Base-by-base conservation (phyloP, 768 basidiomycete species). In the Pisolithus microcarpus region DNA sequence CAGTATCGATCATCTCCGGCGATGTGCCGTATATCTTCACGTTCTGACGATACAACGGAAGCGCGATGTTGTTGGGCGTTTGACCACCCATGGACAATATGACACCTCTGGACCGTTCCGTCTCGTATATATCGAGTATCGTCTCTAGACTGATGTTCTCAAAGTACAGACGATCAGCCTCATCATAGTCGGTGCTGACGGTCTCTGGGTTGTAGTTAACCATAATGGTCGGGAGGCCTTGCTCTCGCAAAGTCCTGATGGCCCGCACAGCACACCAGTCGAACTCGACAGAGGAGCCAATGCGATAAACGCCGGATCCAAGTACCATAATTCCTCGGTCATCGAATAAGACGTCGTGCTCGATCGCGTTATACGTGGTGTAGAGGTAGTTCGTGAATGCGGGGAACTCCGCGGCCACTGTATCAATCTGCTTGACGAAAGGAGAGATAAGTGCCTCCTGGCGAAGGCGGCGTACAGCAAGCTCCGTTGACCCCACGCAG, bases 161-260 rank as follows among this genome's bases (percentile, higher is more conserved):
- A 67, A 99, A 99, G 76, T 98, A 99, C 24, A 99, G 78, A 26
- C 94, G 82, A 65, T 99, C 95, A 24, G 95, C 95, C 64, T 98
- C 95, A 71, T 98, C 96, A 70, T 97, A 98, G 69, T 98, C 95
- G 30, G 96, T 97, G 62, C 89, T 92, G 67, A 99, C 96, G 1
- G 96, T 99, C 73, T 98, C 95, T 13, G 95, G 96, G 69, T 99
- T 98, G 72, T 98, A 98, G 73, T 99, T 98, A 73, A 98, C 88
- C 95, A 98, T 99, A 68, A 98, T 82, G 4, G 95, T 98, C 55
- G 90, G 91, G 45, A 92, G 72, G 16, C 94, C 93, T 61, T 89
- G 85, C n/a, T 95, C 89, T 56, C 94, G 91, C 26, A 99, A 76
- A 0, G 96, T 98, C 58, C 95, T 76, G 65, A 98, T 98, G 30